Evolutionary conservation across 805 yeast genomes (phyloP), one percentile per base, ranked within the genome.

Genomic region (Debaryomyces tyrocola): DNA sequence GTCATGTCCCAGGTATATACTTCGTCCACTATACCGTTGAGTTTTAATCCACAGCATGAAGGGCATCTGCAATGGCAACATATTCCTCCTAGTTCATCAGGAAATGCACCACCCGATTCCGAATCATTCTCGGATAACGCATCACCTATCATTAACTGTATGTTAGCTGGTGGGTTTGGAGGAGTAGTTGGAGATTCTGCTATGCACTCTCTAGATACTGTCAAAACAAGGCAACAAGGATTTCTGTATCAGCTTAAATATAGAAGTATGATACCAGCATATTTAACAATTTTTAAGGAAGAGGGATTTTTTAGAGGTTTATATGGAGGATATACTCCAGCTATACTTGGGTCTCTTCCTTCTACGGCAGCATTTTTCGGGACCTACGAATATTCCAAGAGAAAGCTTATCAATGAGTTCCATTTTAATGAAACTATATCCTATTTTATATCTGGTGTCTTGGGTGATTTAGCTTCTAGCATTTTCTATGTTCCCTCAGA

Each of bases 141-240:
- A 36, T 71, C 82, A 0, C 78, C 86, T 5, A 64, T 85, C 20
- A 38, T 78, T 51, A 75, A 79, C 58, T 81, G 90, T 60, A 74
- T 90, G 74, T 45, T 90, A 34, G 96, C 97, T 0, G 99, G 99
- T 36, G 97, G 96, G 0, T 67, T 92, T 41, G 99, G 99, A 6
- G 99, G 98, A 1, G 84, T 88, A 45, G 80, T 91, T 33, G 98
- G 97, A 11, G 99, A 92, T 59, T 78, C 94, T 1, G 70, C 82
- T 27, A 94, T 94, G 97, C 97, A 94, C 66, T 91, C 98, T 0
- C 69, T 94, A 31, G 99, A 94, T 62, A 94, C 99, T 0, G 96
- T 94, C 28, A 94, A 94, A 63, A 94, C 99, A 2, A 76, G 99
- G 51, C 99, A 94, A 64, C 99, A 94, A 62, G 98, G 96, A n/a